phyloP scores from a whole-genome alignment of 805 yeast species.

The Saccharomyces mikatae region DNA sequence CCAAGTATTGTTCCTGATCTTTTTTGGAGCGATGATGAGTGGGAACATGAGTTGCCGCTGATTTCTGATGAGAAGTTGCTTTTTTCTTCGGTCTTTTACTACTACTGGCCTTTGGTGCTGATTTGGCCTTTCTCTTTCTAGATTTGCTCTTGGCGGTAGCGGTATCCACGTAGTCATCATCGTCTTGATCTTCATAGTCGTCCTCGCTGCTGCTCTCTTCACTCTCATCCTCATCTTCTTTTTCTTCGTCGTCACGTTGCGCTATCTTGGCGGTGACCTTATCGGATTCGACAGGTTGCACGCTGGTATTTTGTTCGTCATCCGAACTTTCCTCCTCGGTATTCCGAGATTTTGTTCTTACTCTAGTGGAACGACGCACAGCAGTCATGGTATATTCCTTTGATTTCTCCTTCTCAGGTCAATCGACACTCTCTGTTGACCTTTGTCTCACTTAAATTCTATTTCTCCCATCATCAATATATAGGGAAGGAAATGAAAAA shows the following conservation, averaged over 20 bases:
- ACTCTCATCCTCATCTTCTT: constrained; percentile 10
- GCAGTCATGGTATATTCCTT: constrained; percentile 13
- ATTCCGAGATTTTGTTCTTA: constrained; percentile 15
- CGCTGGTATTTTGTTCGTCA: constrained; percentile 1
- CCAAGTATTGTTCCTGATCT: constrained; percentile 28
- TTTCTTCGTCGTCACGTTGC: constrained; percentile 23
- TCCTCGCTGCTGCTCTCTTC: constrained; percentile 2
- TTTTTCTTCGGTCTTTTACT: constrained; percentile 1
- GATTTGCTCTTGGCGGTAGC: background rate
- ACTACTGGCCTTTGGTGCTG: background rate
- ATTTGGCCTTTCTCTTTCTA: background rate
- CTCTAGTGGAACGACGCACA: constrained; percentile 33
- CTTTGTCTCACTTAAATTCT: background rate
- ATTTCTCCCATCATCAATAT: background rate
- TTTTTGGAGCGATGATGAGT: constrained; percentile 10
- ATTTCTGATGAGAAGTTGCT: background rate
- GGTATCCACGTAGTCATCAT: background rate
- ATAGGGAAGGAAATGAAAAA: background rate
- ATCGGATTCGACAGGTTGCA: constrained; percentile 7
- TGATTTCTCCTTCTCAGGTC: background rate
- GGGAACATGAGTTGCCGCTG: constrained; percentile 9
- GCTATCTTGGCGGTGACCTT: constrained; percentile 16
- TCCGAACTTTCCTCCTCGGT: constrained; percentile 13
- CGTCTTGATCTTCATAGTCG: constrained; percentile 9
- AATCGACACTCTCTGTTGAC: background rate